Base-by-base conservation (phyloP, 805 yeast species). In the Yarrowia deformans region DNA sequence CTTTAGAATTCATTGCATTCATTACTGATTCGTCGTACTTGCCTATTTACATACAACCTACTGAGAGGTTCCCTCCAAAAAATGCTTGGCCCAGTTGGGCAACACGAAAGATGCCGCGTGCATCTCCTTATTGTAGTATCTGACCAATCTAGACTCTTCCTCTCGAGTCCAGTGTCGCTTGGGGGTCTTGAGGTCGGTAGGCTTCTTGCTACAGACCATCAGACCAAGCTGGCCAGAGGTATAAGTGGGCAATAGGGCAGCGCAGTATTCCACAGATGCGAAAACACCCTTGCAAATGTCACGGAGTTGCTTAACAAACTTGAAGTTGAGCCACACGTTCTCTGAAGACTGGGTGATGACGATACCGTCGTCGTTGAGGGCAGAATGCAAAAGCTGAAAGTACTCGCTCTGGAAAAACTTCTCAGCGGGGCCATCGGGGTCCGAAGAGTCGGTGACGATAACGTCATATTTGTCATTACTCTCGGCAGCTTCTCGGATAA, bases 181-280 rank as follows among this genome's bases (percentile, higher is more conserved):
- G 61, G 98, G 97, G 72, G 79, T 82, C 75, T 81, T 83, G 70
- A 94, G 90, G 72, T 89, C 82, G 63, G 88, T 87, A 34, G 79
- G 74, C 16, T 85, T 77, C 83, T 93, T 94, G 72, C 89, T 85
- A 80, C 98, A 93, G 71, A 94, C 93, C 97, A 94, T 91, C 82
- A 95, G 91, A n/a, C 98, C 99, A 76, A 94, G 90, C 79, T 93
- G 96, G 72, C 99, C 99, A 19, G 97, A 88, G 72, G 99, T 97
- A 77, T 94, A 94, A 70, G 98, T 93, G 77, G 99, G 99, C 74
- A 93, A 92, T 77, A 95, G 87, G 70, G 96, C 90, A 82, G 91
- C 90, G 42, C 97, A 93, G 79, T 93, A 93, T 77, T 90, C 95
- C 50, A 90, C 98, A 68, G 87, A 90, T 58, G 97, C 97, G 88